Base-by-base conservation (phyloP, 495 filamentous ascomycete genomes). In the Neurospora hispaniola region DNA sequence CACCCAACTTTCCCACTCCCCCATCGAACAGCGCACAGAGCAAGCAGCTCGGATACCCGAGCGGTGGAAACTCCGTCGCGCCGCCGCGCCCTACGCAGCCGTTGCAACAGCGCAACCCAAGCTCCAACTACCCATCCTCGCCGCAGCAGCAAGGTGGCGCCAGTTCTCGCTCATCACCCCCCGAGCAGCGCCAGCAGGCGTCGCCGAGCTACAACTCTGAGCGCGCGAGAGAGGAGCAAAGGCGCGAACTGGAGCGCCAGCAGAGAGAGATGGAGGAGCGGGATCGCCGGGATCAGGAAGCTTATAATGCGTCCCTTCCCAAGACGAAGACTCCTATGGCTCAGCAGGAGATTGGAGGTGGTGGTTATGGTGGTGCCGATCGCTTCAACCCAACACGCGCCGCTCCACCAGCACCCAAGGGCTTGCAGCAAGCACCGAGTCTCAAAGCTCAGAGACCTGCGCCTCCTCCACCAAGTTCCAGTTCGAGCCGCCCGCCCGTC, bases 261-360 rank as follows among this genome's bases (percentile, higher is more conserved):
- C 86, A 90, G 70, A 87, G 86, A 54, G 89, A 93, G 72, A 84
- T 85, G 5, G 86, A 91, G 71, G 90, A 94, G 76, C 88, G 90
- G 75, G 86, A 87, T 69, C 88, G 90, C 73, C 85, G 88, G 72
- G 93, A 97, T 8, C 85, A 91, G 74, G 93, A 93, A 76, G 92
- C 88, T 27, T 97, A 96, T 80, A 96, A 97, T 80, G 90, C 91
- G n/a, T 91, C 91, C 16, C 79, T 97, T 59, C 93, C 94, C 18
- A 90, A 96, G 82, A 87, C 86, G 14, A 90, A 91, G 72, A 81
- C 86, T 5, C 92, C 93, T 0, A 78, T 93, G 41, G 94, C 93
- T n/a, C 91, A 97, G 77, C 94, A 97, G 80, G 94, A 97, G 81
- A 81, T 95, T 75, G 91, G 91, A 59, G 54, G 54, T 35, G 54